phyloP scores from a whole-genome alignment of 345 rosid genomes.

The Anastatica hierochuntica region DNA sequence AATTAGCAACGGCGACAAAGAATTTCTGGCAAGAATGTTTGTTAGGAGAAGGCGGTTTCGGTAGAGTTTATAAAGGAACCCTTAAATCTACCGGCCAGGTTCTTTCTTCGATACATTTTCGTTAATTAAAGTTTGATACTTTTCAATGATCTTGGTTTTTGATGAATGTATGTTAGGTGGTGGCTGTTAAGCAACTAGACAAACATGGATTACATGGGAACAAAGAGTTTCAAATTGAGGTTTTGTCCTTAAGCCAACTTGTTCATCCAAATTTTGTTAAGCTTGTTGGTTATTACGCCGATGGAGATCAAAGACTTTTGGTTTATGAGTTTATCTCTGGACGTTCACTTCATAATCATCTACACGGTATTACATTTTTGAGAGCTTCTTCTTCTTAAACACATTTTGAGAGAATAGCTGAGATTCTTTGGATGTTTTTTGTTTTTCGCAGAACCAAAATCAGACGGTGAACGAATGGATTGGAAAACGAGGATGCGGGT shows the following conservation, averaged over 20 bases:
- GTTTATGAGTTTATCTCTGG: constrained; percentile 44
- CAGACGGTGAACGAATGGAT: constrained; percentile 30
- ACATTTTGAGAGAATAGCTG: background rate
- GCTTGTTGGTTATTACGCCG: constrained; percentile 54
- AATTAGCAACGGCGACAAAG: constrained; percentile 62
- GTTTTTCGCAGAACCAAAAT: constrained; percentile 24
- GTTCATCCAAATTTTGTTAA: constrained; percentile 47
- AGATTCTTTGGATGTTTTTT: background rate
- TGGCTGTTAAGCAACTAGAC: constrained; percentile 68
- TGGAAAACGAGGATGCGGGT: constrained; percentile 60
- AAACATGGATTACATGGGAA: constrained; percentile 45
- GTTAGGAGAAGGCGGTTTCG: constrained; percentile 83
- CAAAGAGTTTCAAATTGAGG: constrained; percentile 53
- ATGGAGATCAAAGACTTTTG: constrained; percentile 68
- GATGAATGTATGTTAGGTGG: no score
- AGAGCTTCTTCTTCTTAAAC: background rate
- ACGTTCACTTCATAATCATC: constrained; percentile 41
- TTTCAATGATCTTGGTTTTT: no score
- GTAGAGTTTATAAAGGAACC: constrained; percentile 67
- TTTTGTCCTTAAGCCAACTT: constrained; percentile 30
- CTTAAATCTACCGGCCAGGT: constrained; percentile 48
- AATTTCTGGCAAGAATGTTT: constrained; percentile 68
- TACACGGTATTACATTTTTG: constrained; percentile 35
- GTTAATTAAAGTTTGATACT: background rate
- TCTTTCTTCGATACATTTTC: no score